Percentiles rank a stretch among this genome's conserved stretches.
Evolutionary conservation across 2,329 filamentous ascomycete genomes (phyloP).

Genomic region (Septoria petroselini): DNA sequence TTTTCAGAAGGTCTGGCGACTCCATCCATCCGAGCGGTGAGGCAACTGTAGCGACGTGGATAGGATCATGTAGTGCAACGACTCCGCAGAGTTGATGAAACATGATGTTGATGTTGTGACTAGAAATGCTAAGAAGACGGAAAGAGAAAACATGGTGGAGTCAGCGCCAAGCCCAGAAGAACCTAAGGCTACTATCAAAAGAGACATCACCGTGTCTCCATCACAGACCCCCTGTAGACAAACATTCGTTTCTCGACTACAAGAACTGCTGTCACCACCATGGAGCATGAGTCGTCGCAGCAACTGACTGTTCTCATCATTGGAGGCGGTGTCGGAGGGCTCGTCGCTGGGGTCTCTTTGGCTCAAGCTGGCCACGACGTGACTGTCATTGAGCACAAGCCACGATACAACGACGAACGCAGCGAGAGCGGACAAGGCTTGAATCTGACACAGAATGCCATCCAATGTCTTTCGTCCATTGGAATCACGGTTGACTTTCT

Average conservation of each 20-base stretch:
- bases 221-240: no score
- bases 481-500: constrained; percentile 8
- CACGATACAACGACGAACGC: constrained; percentile 1
- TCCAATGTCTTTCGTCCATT: constrained; percentile 4
- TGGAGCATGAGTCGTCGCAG: background rate
- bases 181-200: no score
- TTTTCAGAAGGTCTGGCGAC: no score
- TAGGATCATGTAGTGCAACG: no score
- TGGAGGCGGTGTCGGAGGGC: constrained; percentile 39
- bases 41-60: no score
- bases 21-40: no score
- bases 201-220: no score
- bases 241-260: background rate
- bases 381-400: constrained; percentile 37
- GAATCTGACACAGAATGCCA: constrained; percentile 12
- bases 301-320: constrained; percentile 36
- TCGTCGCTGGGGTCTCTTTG: constrained; percentile 38
- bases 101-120: no score
- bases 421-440: constrained; percentile 13
- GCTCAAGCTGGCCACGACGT: constrained; percentile 36
- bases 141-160: no score
- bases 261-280: background rate
- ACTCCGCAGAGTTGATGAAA: no score
- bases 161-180: no score
- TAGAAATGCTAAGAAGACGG: no score